Conservation (phyloP, 495 filamentous ascomycete genomes). For the Xylaria intraflava region DNA sequence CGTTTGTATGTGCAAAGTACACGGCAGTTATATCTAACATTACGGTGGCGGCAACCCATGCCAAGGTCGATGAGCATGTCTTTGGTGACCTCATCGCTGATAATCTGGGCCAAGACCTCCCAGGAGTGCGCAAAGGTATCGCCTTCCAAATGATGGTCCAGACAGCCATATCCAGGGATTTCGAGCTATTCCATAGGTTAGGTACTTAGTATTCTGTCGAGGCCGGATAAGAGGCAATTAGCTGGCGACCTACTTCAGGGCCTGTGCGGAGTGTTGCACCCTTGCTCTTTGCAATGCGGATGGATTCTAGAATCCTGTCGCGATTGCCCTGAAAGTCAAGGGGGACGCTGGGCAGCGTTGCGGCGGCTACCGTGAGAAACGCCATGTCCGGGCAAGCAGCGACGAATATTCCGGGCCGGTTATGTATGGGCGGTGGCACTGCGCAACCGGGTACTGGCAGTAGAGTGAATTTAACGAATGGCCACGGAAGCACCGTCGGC, state of each 20-base stretch:
- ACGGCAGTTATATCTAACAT: constrained; percentile 61
- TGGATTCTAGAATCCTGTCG: constrained; percentile 60
- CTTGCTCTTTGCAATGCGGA: constrained; percentile 54
- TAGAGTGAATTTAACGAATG: too few relatives aligned
- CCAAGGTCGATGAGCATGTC: constrained; percentile 67
- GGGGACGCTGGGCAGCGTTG: constrained; percentile 18
- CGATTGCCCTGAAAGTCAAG: constrained; percentile 66
- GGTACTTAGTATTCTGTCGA: background rate
- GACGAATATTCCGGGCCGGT: too few relatives aligned
- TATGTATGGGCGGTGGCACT: too few relatives aligned
- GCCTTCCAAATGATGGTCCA: constrained; percentile 35
- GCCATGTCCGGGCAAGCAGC: too few relatives aligned
- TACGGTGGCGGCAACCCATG: constrained; percentile 52
- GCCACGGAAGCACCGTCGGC: too few relatives aligned
- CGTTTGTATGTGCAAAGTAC: constrained; percentile 52
- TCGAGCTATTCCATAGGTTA: constrained; percentile 1
- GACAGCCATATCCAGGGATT: constrained; percentile 52
- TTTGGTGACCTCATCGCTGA: constrained; percentile 53
- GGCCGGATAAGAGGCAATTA: too few relatives aligned
- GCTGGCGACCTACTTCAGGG: constrained; percentile 35
- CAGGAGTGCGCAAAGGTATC: constrained; percentile 55
- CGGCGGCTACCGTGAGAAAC: constrained; percentile 14
- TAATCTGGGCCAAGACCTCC: constrained; percentile 58
- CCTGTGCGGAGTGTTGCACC: constrained; percentile 60
- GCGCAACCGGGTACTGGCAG: too few relatives aligned